These are phyloP conservation scores for Gossypium ekmanianum DNA, from an alignment of 345 rosid species.

Conservation along the genomic window DNA sequence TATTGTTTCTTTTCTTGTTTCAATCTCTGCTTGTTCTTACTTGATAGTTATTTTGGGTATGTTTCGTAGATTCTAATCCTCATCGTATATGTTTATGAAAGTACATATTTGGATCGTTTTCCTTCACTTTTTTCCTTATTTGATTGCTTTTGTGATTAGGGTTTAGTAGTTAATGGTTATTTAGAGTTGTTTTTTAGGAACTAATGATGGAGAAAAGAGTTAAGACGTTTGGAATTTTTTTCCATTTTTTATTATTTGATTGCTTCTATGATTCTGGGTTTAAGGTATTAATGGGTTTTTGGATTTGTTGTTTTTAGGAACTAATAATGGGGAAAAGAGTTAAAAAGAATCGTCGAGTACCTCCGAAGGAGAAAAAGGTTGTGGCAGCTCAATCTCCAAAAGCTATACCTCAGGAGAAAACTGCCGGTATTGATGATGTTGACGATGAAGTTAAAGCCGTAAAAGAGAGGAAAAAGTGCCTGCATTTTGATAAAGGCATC, in stretches of 20 bases:
- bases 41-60: slow-evolving; percentile 1
- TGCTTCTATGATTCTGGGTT: slow-evolving; percentile 13
- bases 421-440: slow-evolving; percentile 25
- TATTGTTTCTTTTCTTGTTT: slow-evolving; percentile 2
- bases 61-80: neutral
- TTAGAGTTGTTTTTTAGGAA: neutral
- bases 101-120: slow-evolving; percentile 4
- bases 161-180: neutral
- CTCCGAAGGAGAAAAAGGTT: slow-evolving; percentile 49
- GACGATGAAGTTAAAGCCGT: slow-evolving; percentile 29
- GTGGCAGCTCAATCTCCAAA: slow-evolving; percentile 30
- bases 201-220: neutral
- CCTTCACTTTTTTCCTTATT: neutral
- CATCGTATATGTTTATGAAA: neutral
- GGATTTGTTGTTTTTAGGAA: slow-evolving; percentile 32
- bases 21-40: slow-evolving; percentile 2
- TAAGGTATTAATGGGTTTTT: slow-evolving; percentile 15
- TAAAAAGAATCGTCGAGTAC: slow-evolving; percentile 64
- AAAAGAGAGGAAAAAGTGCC: slow-evolving; percentile 50
- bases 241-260: neutral
- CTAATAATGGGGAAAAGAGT: slow-evolving; percentile 78
- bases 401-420: slow-evolving; percentile 33
- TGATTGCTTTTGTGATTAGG: neutral
- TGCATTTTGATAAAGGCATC: slow-evolving; percentile 62
- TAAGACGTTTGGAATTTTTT: neutral